phyloP scores from a whole-genome alignment of 2,329 filamentous ascomycete species.

The Sclerotinia trifoliorum region DNA sequence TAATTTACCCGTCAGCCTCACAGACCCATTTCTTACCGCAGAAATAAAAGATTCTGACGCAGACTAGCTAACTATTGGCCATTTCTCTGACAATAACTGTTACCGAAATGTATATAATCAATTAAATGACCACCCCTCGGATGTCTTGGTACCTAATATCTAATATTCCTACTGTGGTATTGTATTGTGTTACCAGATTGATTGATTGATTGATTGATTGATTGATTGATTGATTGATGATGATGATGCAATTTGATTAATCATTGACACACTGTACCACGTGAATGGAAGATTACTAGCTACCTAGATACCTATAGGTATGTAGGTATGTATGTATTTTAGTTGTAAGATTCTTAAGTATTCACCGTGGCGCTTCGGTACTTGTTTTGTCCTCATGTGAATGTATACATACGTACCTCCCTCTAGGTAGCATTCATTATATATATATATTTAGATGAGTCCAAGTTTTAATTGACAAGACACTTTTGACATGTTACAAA shows the following conservation, averaged over 20 bases:
- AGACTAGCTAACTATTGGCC: background rate
- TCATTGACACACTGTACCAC: background rate
- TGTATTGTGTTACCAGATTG: background rate
- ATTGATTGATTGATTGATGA: background rate
- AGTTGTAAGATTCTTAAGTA: too few species aligned
- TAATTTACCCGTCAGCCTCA: background rate
- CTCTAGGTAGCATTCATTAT: too few species aligned
- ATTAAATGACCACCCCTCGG: background rate
- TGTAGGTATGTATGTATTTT: background rate
- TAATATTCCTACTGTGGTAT: background rate
- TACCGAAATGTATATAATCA: background rate
- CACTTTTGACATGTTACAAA: background rate
- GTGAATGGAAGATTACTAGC: background rate
- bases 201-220: background rate
- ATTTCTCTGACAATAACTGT: background rate
- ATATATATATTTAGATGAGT: background rate
- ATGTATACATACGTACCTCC: too few species aligned
- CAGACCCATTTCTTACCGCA: too few species aligned
- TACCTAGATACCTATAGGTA: too few species aligned
- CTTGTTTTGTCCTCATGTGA: background rate
- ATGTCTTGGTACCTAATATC: background rate
- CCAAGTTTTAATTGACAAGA: background rate
- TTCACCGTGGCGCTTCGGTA: background rate
- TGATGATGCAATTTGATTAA: background rate
- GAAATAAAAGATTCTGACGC: background rate